Evolutionary conservation across 2,329 filamentous ascomycete genomes (phyloP).

Genomic region (Pseudogymnoascus sp.): DNA sequence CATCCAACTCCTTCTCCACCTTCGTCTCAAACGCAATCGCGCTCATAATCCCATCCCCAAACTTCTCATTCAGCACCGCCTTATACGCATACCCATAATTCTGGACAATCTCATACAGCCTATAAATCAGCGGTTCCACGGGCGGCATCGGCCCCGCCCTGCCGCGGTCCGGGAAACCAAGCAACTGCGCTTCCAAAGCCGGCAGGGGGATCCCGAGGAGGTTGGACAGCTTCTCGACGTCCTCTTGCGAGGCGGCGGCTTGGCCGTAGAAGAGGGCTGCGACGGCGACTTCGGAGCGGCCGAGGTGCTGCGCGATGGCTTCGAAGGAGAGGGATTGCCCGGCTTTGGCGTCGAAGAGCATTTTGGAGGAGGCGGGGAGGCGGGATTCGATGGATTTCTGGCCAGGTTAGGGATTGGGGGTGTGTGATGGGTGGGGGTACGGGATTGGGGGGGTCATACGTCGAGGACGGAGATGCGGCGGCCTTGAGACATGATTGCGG

Average conservation of each 20-base stretch:
- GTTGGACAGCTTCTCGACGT: conserved; percentile 56
- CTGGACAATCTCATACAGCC: conserved; percentile 88
- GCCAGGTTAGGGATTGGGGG: neutral
- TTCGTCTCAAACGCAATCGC: conserved; percentile 86
- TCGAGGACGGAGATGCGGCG: conserved; percentile 4
- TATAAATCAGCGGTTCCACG: conserved; percentile 78
- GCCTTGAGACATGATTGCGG: neutral
- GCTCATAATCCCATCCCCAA: conserved; percentile 92
- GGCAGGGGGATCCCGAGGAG: conserved; percentile 53
- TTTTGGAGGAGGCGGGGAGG: conserved; percentile 61
- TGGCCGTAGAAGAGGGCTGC: conserved; percentile 91
- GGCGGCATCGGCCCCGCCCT: conserved; percentile 74
- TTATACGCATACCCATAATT: conserved; percentile 97
- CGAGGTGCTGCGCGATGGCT: conserved; percentile 63
- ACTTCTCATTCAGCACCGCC: conserved; percentile 91
- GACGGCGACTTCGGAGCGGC: conserved; percentile 77
- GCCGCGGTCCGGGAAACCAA: conserved; percentile 73
- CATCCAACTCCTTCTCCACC: conserved; percentile 88
- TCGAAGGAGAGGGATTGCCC: conserved; percentile 69
- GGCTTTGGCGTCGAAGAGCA: conserved; percentile 76
- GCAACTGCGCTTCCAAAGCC: conserved; percentile 52
- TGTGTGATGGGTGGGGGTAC: neutral
- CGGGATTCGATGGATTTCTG: conserved; percentile 58
- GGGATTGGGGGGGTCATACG: neutral
- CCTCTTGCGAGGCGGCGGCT: conserved; percentile 61